Evolutionary conservation across 257 asterid genomes (phyloP).

Genomic region (Gentiana dahurica): DNA sequence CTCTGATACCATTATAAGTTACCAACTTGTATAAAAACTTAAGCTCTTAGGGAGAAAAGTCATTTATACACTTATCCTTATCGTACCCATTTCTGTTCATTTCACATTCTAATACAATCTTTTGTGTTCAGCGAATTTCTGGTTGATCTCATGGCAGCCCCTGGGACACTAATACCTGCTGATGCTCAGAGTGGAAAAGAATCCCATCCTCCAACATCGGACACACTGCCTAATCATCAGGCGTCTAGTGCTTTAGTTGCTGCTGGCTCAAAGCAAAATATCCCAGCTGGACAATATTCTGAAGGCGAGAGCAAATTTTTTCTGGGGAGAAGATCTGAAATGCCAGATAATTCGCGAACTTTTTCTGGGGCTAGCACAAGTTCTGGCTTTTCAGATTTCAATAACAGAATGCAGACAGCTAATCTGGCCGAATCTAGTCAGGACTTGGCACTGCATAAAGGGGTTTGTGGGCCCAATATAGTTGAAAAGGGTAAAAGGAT

Average conservation of each 20-base stretch:
- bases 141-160: slow-evolving; percentile 99
- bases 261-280: slow-evolving; percentile 19
- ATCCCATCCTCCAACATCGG: slow-evolving; percentile 34
- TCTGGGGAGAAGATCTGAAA: slow-evolving; percentile 28
- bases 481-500: slow-evolving; percentile 55
- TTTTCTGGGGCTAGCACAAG: slow-evolving; percentile 25
- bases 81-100: slow-evolving; percentile 7
- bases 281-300: slow-evolving; percentile 24
- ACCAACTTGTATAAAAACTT: too few relatives aligned
- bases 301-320: slow-evolving; percentile 25
- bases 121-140: slow-evolving; percentile 73
- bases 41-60: too few relatives aligned
- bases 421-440: slow-evolving; percentile 47
- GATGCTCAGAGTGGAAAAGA: slow-evolving; percentile 70
- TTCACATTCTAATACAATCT: slow-evolving; percentile 25
- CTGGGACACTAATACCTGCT: slow-evolving; percentile 94
- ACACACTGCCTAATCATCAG: slow-evolving; percentile 38
- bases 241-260: slow-evolving; percentile 25
- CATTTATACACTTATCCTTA: too few relatives aligned
- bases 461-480: slow-evolving; percentile 64
- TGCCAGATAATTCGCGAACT: slow-evolving; percentile 29
- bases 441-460: slow-evolving; percentile 51
- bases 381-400: slow-evolving; percentile 50
- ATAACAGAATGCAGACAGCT: slow-evolving; percentile 29
- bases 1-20: too few relatives aligned